These are phyloP conservation scores for Candida golubevii DNA, from an alignment of 805 yeast genomes.

Conservation along the genomic window DNA sequence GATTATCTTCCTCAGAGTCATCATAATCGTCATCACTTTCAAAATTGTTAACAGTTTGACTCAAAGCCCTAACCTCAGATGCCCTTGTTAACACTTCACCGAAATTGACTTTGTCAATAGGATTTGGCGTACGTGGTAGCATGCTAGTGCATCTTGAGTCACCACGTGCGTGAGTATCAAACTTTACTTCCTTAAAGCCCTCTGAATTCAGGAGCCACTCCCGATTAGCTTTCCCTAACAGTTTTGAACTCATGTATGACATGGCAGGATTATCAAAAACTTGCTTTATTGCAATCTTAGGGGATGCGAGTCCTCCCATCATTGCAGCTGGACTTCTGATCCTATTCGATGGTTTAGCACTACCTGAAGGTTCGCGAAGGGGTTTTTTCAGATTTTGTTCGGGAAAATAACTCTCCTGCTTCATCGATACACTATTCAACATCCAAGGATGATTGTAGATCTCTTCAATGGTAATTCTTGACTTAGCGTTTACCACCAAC, in stretches of 20 bases:
- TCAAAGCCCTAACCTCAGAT: slow-evolving; percentile 1
- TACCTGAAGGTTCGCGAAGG: not conserved
- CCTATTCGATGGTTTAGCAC: slow-evolving; percentile 2
- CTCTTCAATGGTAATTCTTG: slow-evolving; percentile 67
- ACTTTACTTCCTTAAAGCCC: slow-evolving; percentile 19
- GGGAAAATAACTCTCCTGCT: slow-evolving; percentile 16
- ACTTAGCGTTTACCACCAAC: slow-evolving; percentile 65
- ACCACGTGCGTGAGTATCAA: slow-evolving; percentile 12
- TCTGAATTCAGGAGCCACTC: slow-evolving; percentile 8
- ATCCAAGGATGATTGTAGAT: slow-evolving; percentile 79
- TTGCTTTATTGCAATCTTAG: slow-evolving; percentile 32
- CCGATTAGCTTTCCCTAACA: slow-evolving; percentile 14
- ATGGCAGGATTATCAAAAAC: slow-evolving; percentile 43
- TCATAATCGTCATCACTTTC: slow-evolving; percentile 13
- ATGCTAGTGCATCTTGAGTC: slow-evolving; percentile 5
- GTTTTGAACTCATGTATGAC: slow-evolving; percentile 20
- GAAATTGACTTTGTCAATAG: slow-evolving; percentile 29
- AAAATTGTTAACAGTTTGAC: slow-evolving; percentile 10
- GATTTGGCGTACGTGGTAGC: slow-evolving; percentile 42
- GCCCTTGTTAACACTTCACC: slow-evolving; percentile 24
- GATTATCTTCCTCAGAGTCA: slow-evolving; percentile 12
- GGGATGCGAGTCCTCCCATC: slow-evolving; percentile 13
- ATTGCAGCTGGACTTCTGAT: slow-evolving; percentile 9
- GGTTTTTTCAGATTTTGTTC: slow-evolving; percentile 2
- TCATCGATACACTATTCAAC: slow-evolving; percentile 12